phyloP scores from a whole-genome alignment of 2,329 filamentous ascomycete species.

The Neurospora sp. region DNA sequence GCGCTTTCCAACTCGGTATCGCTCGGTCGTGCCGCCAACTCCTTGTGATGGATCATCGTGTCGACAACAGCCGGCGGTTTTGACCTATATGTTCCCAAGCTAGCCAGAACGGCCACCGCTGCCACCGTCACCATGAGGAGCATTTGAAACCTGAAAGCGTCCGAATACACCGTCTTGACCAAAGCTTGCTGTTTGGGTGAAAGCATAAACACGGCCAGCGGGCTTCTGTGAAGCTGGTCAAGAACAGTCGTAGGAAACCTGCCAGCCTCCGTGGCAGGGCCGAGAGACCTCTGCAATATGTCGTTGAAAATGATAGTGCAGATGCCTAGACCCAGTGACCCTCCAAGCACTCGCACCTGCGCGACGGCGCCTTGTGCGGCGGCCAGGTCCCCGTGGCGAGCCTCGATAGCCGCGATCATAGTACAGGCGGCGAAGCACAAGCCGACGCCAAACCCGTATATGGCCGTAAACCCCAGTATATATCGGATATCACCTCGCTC shows the following conservation, averaged over 20 bases:
- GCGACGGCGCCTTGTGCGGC: constrained; percentile 51
- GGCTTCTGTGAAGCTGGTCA: constrained; percentile 10
- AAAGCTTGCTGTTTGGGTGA: not conserved
- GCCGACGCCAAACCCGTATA: constrained; percentile 51
- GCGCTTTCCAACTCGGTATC: constrained; percentile 16
- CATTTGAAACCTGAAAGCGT: constrained; percentile 14
- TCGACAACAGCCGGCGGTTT: constrained; percentile 10
- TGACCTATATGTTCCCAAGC: constrained; percentile 10
- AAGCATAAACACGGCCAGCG: constrained; percentile 8
- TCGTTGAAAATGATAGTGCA: constrained; percentile 50
- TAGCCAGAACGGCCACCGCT: constrained; percentile 7
- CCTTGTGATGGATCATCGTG: constrained; percentile 15
- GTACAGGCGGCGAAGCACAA: constrained; percentile 47
- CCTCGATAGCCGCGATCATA: constrained; percentile 46
- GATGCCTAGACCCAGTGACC: constrained; percentile 47
- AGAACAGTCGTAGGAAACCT: not conserved
- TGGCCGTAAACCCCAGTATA: constrained; percentile 37
- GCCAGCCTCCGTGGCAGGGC: not conserved
- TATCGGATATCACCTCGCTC: constrained; percentile 5
- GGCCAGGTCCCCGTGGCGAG: constrained; percentile 39
- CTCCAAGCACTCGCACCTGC: constrained; percentile 50
- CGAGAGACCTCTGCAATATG: constrained; percentile 23
- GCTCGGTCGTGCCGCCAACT: constrained; percentile 3
- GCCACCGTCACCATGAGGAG: constrained; percentile 12
- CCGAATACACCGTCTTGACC: constrained; percentile 11